phyloP scores from a whole-genome alignment of 495 filamentous ascomycete species.

The Cercophora samala region DNA sequence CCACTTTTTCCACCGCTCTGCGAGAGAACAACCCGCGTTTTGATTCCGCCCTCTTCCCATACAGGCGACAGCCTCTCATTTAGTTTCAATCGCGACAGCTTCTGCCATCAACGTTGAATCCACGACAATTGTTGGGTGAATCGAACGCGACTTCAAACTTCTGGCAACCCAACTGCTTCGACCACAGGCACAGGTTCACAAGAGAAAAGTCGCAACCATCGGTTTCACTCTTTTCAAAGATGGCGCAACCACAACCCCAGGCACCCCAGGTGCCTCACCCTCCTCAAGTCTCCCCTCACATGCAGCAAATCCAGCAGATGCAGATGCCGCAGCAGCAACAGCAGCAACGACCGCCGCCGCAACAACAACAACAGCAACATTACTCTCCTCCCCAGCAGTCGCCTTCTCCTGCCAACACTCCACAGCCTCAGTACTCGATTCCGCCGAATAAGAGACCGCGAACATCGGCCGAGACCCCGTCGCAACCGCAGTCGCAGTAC shows the following conservation, averaged over 20 bases:
- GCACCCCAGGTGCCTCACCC: conserved; percentile 51
- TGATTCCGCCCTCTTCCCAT: neutral
- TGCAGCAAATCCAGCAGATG: conserved; percentile 25
- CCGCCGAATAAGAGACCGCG: conserved; percentile 66
- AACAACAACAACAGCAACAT: conserved; percentile 19
- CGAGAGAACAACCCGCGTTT: neutral
- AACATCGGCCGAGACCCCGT: conserved; percentile 60
- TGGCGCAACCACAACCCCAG: conserved; percentile 65
- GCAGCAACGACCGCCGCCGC: conserved; percentile 18
- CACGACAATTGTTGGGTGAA: neutral
- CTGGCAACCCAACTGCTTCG: neutral
- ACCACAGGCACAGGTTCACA: neutral
- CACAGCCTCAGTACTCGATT: conserved; percentile 31
- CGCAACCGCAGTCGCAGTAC: conserved; percentile 32
- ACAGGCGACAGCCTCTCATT: neutral
- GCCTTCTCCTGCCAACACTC: conserved; percentile 32
- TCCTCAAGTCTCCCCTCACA: conserved; percentile 11
- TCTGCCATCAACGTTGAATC: neutral
- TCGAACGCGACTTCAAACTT: neutral
- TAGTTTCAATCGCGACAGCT: neutral
- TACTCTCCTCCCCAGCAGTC: conserved; percentile 41
- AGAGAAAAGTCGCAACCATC: neutral
- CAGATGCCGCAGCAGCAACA: conserved; percentile 46
- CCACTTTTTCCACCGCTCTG: neutral
- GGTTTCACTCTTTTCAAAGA: conserved; percentile 31